Evolutionary conservation across 2,329 filamentous ascomycete species (phyloP), one percentile per base, ranked within the genome.

Genomic region (Aspergillus pseudotamarii): DNA sequence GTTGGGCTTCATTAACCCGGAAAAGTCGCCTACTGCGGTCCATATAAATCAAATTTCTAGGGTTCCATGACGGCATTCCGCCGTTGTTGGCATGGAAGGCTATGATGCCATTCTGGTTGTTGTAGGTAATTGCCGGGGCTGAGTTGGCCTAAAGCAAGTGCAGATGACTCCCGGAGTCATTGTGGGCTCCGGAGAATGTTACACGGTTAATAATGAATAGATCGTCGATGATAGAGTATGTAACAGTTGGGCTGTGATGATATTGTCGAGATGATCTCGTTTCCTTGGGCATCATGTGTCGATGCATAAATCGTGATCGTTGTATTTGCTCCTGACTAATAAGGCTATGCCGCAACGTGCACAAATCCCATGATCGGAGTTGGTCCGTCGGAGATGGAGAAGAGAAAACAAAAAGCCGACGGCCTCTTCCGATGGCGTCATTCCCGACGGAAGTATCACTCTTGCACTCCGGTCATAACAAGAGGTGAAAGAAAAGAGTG

Each of bases 351-450:
- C 23, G 30, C 8, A 12, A 21, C 1, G 14, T 23, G 38, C 38
- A 53, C 46, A 26, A 48, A 16, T 16, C 16, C 19, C 28, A 38
- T 55, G 51, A 41, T 55, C 32, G 34, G 51, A 55, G 32, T 55
- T 55, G 5, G 12, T 55, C 21, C 32, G 51, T 55, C 32, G 32
- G 51, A 38, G 12, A 32, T 50, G 12, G 16, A 50, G 28, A n/a
- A 8, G 23, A 28, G 14, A 19, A 16, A 28, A 23, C 21, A 46
- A 21, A 46, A 46, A 50, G 45, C 45, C 45, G 21, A 48, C 45
- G 45, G 11, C 26, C 30, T 34, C 50, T 53, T 53, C 50, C 50
- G 50, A 53, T 53, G 26, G 50, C 50, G 28, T 53, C 50, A 53
- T 53, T 21, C 12, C 51, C 51, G 51, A 54, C 51, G 21, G 30